Evolutionary conservation across 768 basidiomycete genomes (phyloP).

Genomic region (Macrolepiota albuminosa): DNA sequence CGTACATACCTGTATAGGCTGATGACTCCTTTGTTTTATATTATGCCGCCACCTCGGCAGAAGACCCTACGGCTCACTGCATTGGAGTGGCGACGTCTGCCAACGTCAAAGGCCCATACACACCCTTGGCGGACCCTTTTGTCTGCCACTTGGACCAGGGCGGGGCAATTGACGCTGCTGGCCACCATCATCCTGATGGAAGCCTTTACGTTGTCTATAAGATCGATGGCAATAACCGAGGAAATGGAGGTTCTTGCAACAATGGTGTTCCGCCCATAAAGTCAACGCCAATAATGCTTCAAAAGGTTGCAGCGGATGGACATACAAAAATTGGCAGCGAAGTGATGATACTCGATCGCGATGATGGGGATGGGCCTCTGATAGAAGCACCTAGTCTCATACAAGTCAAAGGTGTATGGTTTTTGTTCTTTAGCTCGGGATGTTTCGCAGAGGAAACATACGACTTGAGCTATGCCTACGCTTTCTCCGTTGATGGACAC

Average conservation of each 20-base stretch:
- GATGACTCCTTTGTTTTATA: constrained; percentile 12
- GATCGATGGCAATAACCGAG: constrained; percentile 12
- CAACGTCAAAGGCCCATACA: constrained; percentile 7
- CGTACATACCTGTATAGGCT: background rate
- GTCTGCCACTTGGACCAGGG: constrained; percentile 13
- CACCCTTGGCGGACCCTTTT: constrained; percentile 3
- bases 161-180: constrained; percentile 11
- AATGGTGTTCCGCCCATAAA: constrained; percentile 13
- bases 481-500: constrained; percentile 10
- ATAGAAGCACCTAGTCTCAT: constrained; percentile 14
- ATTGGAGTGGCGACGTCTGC: constrained; percentile 12
- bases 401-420: constrained; percentile 10
- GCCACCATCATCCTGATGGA: constrained; percentile 12
- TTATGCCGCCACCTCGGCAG: constrained; percentile 11
- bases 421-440: constrained; percentile 14
- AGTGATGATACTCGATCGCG: constrained; percentile 12
- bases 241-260: constrained; percentile 12
- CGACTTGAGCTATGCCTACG: constrained; percentile 14
- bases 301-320: constrained; percentile 13
- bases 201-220: constrained; percentile 15
- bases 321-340: constrained; percentile 12
- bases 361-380: constrained; percentile 12
- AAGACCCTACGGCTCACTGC: constrained; percentile 10
- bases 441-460: constrained; percentile 13
- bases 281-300: constrained; percentile 15